Conservation (phyloP, 2,329 filamentous ascomycete genomes). For the Paramyrothecium sp. region DNA sequence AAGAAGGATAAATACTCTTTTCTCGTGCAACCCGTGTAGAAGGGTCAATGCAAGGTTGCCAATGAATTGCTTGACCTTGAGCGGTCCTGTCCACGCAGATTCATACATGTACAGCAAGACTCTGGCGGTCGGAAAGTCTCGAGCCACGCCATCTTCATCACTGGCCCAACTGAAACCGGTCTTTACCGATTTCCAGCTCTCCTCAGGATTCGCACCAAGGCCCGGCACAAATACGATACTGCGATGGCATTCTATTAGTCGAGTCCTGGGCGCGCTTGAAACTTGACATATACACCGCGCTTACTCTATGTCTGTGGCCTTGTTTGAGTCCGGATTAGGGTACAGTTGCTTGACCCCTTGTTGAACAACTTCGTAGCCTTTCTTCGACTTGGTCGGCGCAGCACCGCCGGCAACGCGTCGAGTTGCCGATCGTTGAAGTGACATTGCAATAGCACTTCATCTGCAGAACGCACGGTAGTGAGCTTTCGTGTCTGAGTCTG, state of each 20-base stretch:
- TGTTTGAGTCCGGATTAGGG: constrained; percentile 20
- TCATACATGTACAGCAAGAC: constrained; percentile 40
- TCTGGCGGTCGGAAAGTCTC: constrained; percentile 37
- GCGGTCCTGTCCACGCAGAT: constrained; percentile 36
- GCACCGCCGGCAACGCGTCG: neutral
- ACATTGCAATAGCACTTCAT: neutral
- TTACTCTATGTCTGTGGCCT: constrained; percentile 32
- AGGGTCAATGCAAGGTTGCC: constrained; percentile 34
- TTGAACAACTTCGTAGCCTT: constrained; percentile 32
- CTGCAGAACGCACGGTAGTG: too few relatives aligned
- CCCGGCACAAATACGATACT: constrained; percentile 41
- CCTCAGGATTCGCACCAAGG: constrained; percentile 34
- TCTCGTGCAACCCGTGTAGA: constrained; percentile 29
- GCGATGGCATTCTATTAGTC: neutral
- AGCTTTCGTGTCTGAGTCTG: too few relatives aligned
- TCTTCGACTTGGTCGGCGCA: constrained; percentile 20
- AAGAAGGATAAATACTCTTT: constrained; percentile 24
- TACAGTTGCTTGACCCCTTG: constrained; percentile 38
- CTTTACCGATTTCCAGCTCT: constrained; percentile 35
- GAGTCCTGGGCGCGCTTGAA: neutral
- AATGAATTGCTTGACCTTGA: constrained; percentile 41
- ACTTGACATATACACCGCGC: neutral
- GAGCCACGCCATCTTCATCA: constrained; percentile 29
- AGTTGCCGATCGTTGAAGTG: constrained; percentile 8
- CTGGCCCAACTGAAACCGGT: constrained; percentile 40